Base-by-base conservation (phyloP, 441 rosid species). In the Aquilaria agallochum region DNA sequence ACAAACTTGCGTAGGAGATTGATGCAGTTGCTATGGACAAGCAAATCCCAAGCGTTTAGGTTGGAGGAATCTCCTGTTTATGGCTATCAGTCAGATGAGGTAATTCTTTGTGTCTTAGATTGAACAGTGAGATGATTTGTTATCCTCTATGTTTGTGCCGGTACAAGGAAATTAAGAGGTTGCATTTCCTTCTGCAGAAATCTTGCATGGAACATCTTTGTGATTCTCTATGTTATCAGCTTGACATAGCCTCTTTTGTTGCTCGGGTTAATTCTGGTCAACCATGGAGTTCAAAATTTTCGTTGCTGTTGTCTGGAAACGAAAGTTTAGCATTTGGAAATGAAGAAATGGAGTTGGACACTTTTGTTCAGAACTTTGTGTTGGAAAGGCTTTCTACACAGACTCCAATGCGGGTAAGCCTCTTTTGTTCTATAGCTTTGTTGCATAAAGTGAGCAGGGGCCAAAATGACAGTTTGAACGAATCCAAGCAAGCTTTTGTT, bases 301-400 rank as follows among this genome's bases (percentile, higher is more conserved):
- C 97, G 53, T 53, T 89, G 54, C 67, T 80, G 64, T 76, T 91
- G 81, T 85, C 87, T 71, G 83, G 89, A 64, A 76, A 78, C 68
- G 85, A 74, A 64, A 75, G 66, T 54, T 44, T 62, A 34, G 45
- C 78, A 67, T 72, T 74, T 69, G 78, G 62, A 69, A 60, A 60
- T 40, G 90, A 86, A 72, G 89, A 78, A 76, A 63, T 63, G 59
- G 76, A 74, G 58, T 55, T 76, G 63, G 97, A 90, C 71, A 82
- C 86, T 60, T 95, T 95, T 74, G 99, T 95, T 62, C 97, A 91
- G 75, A 95, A 91, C 73, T 89, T 89, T 72, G 91, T 95, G 72
- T 71, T 95, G 86, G 99, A 95, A 80, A 88, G 97, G 65, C 97
- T 95, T 67, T 89, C 99, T 76, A 86, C 77, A 63, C 99, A 95